Percentiles rank a stretch among this genome's conserved stretches.
These are phyloP conservation scores for Nannizzia gypsea DNA, from an alignment of 2,329 filamentous ascomycete genomes.

Conservation along the genomic window DNA sequence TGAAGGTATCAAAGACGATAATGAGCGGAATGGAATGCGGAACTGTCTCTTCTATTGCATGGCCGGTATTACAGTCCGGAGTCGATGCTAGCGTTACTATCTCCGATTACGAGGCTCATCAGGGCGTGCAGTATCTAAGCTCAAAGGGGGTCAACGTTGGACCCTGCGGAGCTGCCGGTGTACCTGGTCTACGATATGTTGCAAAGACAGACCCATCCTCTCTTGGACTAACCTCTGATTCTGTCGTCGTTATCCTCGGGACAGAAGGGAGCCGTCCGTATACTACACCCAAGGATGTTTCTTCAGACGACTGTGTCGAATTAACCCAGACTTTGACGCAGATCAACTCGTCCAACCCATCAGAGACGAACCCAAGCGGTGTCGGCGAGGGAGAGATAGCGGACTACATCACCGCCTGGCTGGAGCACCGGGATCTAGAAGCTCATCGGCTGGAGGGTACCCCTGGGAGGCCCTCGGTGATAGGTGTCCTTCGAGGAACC, in stretches of 20 bases:
- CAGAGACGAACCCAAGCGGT: conserved; percentile 31
- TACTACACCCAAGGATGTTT: conserved; percentile 31
- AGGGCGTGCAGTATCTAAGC: conserved; percentile 45
- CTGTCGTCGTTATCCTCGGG: conserved; percentile 53
- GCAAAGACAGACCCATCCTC: conserved; percentile 20
- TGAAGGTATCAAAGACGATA: conserved; percentile 51
- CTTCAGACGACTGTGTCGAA: conserved; percentile 30
- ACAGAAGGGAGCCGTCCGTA: conserved; percentile 54
- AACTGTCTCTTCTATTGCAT: conserved; percentile 54
- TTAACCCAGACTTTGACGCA: conserved; percentile 37
- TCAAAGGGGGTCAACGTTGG: conserved; percentile 40
- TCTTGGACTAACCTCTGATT: conserved; percentile 35
- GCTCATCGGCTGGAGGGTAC: conserved; percentile 39
- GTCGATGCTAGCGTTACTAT: conserved; percentile 52
- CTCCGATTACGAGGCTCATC: conserved; percentile 51
- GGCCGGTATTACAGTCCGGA: conserved; percentile 46
- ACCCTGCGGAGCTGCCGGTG: conserved; percentile 50
- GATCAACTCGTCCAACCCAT: conserved; percentile 42
- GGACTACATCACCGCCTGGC: conserved; percentile 39
- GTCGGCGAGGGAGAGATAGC: conserved; percentile 39
- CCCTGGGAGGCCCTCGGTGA: conserved; percentile 39
- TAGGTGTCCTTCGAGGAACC: conserved; percentile 38
- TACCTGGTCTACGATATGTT: conserved; percentile 45
- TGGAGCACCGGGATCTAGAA: conserved; percentile 42
- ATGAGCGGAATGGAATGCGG: conserved; percentile 67